Evolutionary conservation across 257 asterid genomes (phyloP), one percentile per base, ranked within the genome.

Genomic region (Euphrasia confusa): DNA sequence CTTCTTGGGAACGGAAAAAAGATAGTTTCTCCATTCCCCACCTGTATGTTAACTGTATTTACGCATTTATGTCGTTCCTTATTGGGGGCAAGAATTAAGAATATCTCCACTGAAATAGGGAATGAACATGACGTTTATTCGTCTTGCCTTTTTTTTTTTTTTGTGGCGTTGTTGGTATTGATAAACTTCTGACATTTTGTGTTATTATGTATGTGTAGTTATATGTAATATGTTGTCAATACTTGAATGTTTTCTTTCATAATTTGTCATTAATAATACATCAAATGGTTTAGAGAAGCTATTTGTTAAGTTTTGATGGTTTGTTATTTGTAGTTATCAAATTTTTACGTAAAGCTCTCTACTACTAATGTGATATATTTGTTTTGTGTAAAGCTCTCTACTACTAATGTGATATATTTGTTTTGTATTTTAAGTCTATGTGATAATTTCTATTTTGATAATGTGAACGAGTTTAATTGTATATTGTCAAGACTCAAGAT

Each of bases 101-200:
- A 67, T 70, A 77, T 69, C 65, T 74, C 67, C 65, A 69, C 67
- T 81, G 66, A 72, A 44, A 72, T 54, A 59, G 71, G 76, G 81
- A 71, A 75, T 68, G 84, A 65, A 74, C 57, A 64, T 69, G 75
- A 68, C 68, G 76, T 75, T 66, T 74, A 59, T 57, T 74, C 67
- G 76, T 75, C 79, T 49, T 58, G 70, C 56, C 50, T 71, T 67
- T 75, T 75, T 77, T 50, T 58, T 72, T 56, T 71, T 68, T 59
- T 70, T 65, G 83, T 88, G 84, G 84, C 77, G 78, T 75, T 75
- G 72, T 80, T 83, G 77, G 64, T 68, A 61, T 68, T 45, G 64
- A 75, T 79, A 63, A 63, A 72, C 71, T 54, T 37, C 42, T 62
- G 67, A 71, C 60, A 69, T 15, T 15, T 14, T 14, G 7, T 44